Percentiles rank a stretch among this genome's conserved stretches.
phyloP scores from a whole-genome alignment of 345 rosid genomes.

The Sapria himalayana region DNA sequence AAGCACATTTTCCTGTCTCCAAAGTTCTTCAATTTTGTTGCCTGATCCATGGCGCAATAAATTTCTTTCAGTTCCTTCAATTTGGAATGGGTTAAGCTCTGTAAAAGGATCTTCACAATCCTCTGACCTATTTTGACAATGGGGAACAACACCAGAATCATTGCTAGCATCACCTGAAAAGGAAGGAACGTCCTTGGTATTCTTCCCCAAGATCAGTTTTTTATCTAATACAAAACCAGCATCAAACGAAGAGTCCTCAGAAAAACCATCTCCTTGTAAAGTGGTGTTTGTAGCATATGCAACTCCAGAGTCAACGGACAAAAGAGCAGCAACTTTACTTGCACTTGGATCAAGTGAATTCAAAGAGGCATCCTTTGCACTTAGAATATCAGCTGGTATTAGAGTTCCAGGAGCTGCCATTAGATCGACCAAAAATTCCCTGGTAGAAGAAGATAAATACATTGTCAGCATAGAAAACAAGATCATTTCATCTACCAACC shows the following conservation, averaged over 20 bases:
- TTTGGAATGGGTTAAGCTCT: conserved; percentile 87
- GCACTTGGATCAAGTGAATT: conserved; percentile 27
- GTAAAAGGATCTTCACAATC: conserved; percentile 68
- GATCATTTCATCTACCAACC: conserved; percentile 4
- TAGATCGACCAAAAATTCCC: conserved; percentile 98
- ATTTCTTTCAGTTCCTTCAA: conserved; percentile 55
- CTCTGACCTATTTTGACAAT: conserved; percentile 39
- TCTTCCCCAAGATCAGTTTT: conserved; percentile 17
- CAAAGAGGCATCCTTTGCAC: conserved; percentile 31
- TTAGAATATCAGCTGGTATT: conserved; percentile 77
- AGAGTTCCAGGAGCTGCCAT: conserved; percentile 99
- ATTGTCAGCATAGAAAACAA: conserved; percentile 6
- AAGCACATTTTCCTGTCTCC: conserved; percentile 29
- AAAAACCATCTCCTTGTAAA: conserved; percentile 48
- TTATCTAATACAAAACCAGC: conserved; percentile 16
- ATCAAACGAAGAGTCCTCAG: conserved; percentile 23
- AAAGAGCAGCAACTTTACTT: conserved; percentile 24
- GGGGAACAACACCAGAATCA: conserved; percentile 56
- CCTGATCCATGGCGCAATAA: conserved; percentile 32
- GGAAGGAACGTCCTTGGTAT: conserved; percentile 17
- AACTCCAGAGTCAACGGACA: conserved; percentile 18
- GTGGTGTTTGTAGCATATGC: conserved; percentile 24
- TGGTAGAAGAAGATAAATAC: conserved; percentile 17
- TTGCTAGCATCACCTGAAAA: conserved; percentile 27
- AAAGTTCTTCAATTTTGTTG: conserved; percentile 35